Evolutionary conservation across 1,139 yeast species (phyloP), one percentile per base, ranked within the genome.

Genomic region (Candida sp.): DNA sequence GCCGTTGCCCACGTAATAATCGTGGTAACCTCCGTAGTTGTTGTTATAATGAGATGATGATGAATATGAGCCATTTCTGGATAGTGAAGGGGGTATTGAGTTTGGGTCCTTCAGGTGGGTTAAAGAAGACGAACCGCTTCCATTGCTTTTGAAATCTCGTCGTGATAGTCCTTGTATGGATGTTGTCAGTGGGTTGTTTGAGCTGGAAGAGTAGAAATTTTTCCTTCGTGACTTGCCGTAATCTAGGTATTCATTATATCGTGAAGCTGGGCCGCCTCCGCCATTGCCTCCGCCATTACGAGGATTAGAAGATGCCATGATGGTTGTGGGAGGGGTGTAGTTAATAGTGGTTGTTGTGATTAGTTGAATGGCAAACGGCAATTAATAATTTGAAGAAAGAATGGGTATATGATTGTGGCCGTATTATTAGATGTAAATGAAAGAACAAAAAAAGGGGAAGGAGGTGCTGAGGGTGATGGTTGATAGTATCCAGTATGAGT

Each of bases 141-240:
- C 62, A 25, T 54, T 53, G 27, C 54, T 54, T 35, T 55, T 55
- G 46, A 52, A 55, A 47, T 55, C 58, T 54, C 58, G 48, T 48
- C 57, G 49, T 38, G 57, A 46, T 31, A 52, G 44, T 11, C 45
- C 45, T 4, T 55, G 42, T 23, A 41, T 26, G 8, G 50, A 30
- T 25, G 51, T 17, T 7, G 52, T 33, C 27, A 42, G 6, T 48
- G 27, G 41, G 39, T 48, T 50, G 57, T 54, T 48, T 48, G 42
- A 32, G 23, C 57, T 44, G 7, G 56, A 49, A 17, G 75, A 63
- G 54, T 69, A 73, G 54, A 65, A 73, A 53, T 63, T 67, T 61
- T 72, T 73, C 60, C 76, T 66, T 60, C 77, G 71, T 44, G 70
- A 63, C 54, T 65, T 67, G 46, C 65, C 63, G 45, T 68, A 71